Evolutionary conservation across 2,329 filamentous ascomycete species (phyloP).

Genomic region (Simplicillium aogashimaense): DNA sequence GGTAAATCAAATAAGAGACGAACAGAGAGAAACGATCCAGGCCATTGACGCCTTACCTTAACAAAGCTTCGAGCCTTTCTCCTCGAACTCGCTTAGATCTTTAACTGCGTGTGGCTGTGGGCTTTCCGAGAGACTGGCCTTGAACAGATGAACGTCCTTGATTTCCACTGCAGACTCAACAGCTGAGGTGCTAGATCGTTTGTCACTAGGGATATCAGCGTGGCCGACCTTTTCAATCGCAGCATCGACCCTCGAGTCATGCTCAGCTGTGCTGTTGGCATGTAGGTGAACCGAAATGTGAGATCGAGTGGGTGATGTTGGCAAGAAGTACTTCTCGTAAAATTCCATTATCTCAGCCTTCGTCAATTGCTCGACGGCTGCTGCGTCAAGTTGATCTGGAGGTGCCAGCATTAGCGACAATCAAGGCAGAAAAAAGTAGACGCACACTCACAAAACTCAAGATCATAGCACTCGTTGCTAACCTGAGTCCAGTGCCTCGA

Average conservation of each 20-base stretch:
- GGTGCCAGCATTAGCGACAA: no score
- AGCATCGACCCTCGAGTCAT: conserved; percentile 33
- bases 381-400: no score
- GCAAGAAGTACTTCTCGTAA: no score
- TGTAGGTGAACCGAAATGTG: conserved; percentile 19
- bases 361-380: no score
- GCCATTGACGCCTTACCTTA: no score
- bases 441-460: conserved; percentile 59
- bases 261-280: conserved; percentile 51
- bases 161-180: conserved; percentile 47
- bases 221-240: conserved; percentile 25
- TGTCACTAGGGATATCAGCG: conserved; percentile 26
- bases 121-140: conserved; percentile 63
- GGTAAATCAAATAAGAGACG: no score
- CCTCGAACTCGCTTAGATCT: conserved; percentile 77
- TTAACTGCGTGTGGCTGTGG: conserved; percentile 62
- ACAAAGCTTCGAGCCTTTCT: conserved; percentile 71
- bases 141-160: conserved; percentile 71
- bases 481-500: conserved; percentile 79
- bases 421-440: no score
- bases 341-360: no score
- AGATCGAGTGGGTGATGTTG: no score
- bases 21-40: no score
- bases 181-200: conserved; percentile 32
- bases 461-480: conserved; percentile 78